These are phyloP conservation scores for Ceratocystis smalleyi DNA, from an alignment of 2,329 filamentous ascomycete genomes.

Conservation along the genomic window DNA sequence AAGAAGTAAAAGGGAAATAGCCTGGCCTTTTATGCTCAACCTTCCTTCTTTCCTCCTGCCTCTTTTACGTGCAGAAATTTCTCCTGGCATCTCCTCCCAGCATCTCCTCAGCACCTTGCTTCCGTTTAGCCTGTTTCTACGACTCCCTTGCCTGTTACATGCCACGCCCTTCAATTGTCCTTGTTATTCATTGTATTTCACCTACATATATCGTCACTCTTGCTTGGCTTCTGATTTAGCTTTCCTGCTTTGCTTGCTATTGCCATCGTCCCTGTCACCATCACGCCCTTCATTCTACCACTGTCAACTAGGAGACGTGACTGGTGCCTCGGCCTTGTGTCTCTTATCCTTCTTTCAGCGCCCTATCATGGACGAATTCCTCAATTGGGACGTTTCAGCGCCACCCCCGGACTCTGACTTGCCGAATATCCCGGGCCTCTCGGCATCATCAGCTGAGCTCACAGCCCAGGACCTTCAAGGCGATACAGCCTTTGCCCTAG, in stretches of 20 bases:
- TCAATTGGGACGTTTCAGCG: conserved; percentile 38
- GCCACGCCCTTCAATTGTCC: neutral
- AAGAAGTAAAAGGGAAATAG: neutral
- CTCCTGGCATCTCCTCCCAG: neutral
- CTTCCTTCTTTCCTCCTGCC: neutral
- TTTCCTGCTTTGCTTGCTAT: neutral
- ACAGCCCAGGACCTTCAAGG: conserved; percentile 24
- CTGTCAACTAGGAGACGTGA: neutral
- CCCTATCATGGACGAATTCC: conserved; percentile 39
- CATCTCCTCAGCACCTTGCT: neutral
- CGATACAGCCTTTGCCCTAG: conserved; percentile 29
- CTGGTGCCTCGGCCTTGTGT: neutral
- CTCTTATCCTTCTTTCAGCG: neutral
- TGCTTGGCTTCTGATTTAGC: neutral
- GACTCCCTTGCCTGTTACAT: neutral
- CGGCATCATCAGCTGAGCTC: conserved; percentile 24
- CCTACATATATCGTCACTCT: neutral
- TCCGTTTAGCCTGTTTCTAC: neutral
- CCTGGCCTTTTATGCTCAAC: neutral
- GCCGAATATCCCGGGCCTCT: conserved; percentile 25
- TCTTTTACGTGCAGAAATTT: neutral
- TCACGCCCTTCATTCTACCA: neutral
- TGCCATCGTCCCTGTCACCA: neutral
- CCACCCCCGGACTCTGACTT: neutral
- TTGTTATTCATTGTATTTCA: neutral